Evolutionary conservation across 129 eudicot species (phyloP), one percentile per base, ranked within the genome.

Genomic region (Centrapalus pauciflorus): DNA sequence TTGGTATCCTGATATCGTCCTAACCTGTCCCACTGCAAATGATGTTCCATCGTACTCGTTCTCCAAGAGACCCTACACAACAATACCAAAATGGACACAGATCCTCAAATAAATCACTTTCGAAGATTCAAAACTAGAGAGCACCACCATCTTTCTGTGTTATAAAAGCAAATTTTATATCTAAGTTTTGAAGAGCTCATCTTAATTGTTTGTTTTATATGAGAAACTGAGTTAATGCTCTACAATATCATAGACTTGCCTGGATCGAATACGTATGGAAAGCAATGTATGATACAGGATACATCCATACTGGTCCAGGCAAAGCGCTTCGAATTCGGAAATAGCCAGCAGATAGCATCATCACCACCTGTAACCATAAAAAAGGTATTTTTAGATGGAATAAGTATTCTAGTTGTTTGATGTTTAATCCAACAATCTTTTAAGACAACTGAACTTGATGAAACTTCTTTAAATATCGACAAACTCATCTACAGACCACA

Each of bases 311-410:
- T 33, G 90, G 80, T 43, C 83, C 77, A 32, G 99, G 96, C 72
- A 94, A 76, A 80, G 84, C 90, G 58, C 93, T 86, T 52, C 99
- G 86, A 43, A 89, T 78, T 76, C 95, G 80, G 54, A 89, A 94
- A 78, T 77, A 89, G 45, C 99, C 99, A 43, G 95, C 96, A 27
- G 99, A 84, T 64, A 94, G 97, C 99, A 94, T 94, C 96, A 93
- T 81, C 32, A 75, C 45, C 73, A 89, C 79, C 98, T 93, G 80
- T 32, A 64, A 66, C 1, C 50, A 41, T n/a, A 33, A 21, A 5
- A 52, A 32, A 50, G n/a, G n/a, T n/a, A n/a, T n/a, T 35, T 21
- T 35, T 12, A 62, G 19, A 12, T 62, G 2, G 5, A 13, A 23
- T 12, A 62, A 14, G 9, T 23, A 30, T 61, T 19, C 51, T 3